phyloP scores from a whole-genome alignment of 1,284 basidiomycete species.

The Volvariella volvacea region DNA sequence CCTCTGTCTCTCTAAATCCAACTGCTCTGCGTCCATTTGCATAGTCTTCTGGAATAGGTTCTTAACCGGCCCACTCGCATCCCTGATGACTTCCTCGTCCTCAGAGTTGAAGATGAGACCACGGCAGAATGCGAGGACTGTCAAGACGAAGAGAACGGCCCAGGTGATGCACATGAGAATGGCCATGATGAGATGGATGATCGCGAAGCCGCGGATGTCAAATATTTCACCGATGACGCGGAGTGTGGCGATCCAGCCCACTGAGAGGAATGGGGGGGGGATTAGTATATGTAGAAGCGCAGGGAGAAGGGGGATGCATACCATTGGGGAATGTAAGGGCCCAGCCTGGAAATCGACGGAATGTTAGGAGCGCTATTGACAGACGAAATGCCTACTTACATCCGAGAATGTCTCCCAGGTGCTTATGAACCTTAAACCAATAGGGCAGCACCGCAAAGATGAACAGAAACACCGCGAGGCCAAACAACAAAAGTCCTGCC shows the following conservation, averaged over 20 bases:
- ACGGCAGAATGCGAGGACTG: conserved; percentile 33
- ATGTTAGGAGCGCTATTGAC: no score
- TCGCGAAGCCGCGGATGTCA: conserved; percentile 29
- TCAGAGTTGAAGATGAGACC: conserved; percentile 40
- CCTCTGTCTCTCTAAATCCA: no score
- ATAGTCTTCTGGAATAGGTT: no score
- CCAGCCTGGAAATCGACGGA: conserved; percentile 30
- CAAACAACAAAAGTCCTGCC: conserved; percentile 33
- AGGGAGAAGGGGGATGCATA: conserved; percentile 12
- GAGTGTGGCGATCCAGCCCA: conserved; percentile 40
- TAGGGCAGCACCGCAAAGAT: conserved; percentile 37
- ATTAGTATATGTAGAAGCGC: conserved; percentile 39
- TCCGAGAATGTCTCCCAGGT: conserved; percentile 41
- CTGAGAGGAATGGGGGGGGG: conserved; percentile 13
- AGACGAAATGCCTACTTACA: no score
- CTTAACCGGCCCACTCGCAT: conserved; percentile 12
- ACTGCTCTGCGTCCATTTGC: no score
- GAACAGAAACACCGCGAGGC: conserved; percentile 42
- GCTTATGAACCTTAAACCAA: conserved; percentile 44
- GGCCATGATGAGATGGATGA: conserved; percentile 33
- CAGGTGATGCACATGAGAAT: conserved; percentile 32
- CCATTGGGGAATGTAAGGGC: conserved; percentile 44
- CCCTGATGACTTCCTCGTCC: conserved; percentile 36
- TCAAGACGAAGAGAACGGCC: conserved; percentile 33
- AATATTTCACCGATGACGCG: conserved; percentile 35